Base-by-base conservation (phyloP, 2,329 filamentous ascomycete species). In the Aspergillus nomiae region DNA sequence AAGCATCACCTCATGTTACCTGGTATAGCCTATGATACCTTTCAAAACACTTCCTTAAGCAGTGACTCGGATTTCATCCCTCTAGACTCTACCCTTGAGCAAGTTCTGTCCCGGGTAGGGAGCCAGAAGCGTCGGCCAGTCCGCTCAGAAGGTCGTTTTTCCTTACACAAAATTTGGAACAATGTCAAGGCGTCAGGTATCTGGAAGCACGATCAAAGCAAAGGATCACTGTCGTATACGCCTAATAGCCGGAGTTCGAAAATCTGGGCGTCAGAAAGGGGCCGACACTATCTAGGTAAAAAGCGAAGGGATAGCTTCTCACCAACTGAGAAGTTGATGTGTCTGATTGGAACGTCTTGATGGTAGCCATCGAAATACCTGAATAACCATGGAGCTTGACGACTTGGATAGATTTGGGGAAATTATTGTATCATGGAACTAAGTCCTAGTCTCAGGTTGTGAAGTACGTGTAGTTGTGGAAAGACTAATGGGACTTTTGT, bases 51-150 rank as follows among this genome's bases (percentile, higher is more conserved):
- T 21, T 54, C 63, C 7, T 32, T 65, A 24, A 68, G 62, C 26
- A 56, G 58, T 14, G 61, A 67, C 28, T 43, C 59, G 10, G 69
- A 71, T 24, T 71, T 64, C 59, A 56, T 69, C 9, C 69, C 69
- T 7, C 66, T 70, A 2, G 67, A 70, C 55, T 69, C 69, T 26
- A 67, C 65, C 14, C 50, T 71, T 28, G 64, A 68, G 45, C 63
- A 65, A 8, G 60, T 71, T 4, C 53, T 71, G 50, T 64, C 67
- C 11, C 56, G 59, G 7, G 53, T 71, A 38, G 59, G 62, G 12
- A 59, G 45, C 28, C 53, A 62, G 1, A 61, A 58, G 36, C 63
- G 60, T 30, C 57, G 64, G 16, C 58, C 63, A 28, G 60, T 59
- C 14, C 59, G 60, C 14, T 32, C 66, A n/a, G 56, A 58, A 24